Percentiles rank a stretch among this genome's conserved stretches.
Evolutionary conservation across 805 yeast genomes (phyloP).

Genomic region (Candida adriatica): DNA sequence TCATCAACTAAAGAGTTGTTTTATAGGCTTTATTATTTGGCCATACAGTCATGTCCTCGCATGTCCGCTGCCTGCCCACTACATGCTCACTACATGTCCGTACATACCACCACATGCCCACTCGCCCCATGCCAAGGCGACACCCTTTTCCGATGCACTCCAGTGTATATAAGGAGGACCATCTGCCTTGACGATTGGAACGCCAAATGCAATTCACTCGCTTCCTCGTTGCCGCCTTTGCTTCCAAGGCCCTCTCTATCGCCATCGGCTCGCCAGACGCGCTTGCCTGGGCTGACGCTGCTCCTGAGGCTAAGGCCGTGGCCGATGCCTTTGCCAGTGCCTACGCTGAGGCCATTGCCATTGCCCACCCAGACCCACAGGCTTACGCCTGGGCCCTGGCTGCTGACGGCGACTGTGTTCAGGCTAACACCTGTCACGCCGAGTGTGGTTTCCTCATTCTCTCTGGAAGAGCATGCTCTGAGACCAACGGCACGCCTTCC

Average conservation of each 20-base stretch:
- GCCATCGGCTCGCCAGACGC: slow-evolving; percentile 5
- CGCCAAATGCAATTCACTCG: slow-evolving; percentile 12
- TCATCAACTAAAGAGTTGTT: too few relatives aligned
- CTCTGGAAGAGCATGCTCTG: slow-evolving; percentile 1
- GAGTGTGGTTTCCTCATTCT: slow-evolving; percentile 3
- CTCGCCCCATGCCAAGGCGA: too few relatives aligned
- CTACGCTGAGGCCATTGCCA: slow-evolving; percentile 4
- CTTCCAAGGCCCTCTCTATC: slow-evolving; percentile 3
- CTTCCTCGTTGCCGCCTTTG: slow-evolving; percentile 4
- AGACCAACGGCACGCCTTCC: not conserved
- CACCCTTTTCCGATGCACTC: too few relatives aligned
- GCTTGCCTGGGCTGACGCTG: slow-evolving; percentile 6
- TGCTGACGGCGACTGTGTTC: slow-evolving; percentile 2
- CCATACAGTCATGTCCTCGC: too few relatives aligned
- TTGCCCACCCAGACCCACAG: slow-evolving; percentile 3
- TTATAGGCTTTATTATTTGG: too few relatives aligned
- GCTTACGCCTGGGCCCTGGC: slow-evolving; percentile 2
- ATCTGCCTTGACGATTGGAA: too few relatives aligned
- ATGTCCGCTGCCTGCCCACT: too few relatives aligned
- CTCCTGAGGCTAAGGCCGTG: slow-evolving; percentile 3
- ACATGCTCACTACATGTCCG: too few relatives aligned
- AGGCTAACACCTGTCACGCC: slow-evolving; percentile 14
- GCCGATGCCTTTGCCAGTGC: slow-evolving; percentile 7
- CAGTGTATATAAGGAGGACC: not conserved
- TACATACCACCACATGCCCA: too few relatives aligned